Conservation (phyloP, 129 eudicot species). For the Cynara cardunculus region DNA sequence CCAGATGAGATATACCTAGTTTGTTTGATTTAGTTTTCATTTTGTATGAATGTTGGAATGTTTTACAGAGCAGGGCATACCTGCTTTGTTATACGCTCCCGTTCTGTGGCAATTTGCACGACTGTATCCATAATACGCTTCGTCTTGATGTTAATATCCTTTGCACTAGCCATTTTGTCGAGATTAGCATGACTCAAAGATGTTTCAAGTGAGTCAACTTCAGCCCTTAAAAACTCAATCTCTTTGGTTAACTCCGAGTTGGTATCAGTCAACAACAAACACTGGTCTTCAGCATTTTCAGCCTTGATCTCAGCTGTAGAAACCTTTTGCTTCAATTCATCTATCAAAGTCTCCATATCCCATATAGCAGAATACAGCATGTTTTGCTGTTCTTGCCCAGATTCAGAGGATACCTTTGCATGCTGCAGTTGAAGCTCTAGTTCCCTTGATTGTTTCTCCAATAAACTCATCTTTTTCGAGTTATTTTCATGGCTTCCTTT, state of each 20-base stretch:
- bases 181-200: conserved; percentile 50
- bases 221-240: conserved; percentile 44
- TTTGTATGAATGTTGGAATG: background rate
- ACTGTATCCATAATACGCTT: conserved; percentile 71
- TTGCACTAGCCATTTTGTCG: conserved; percentile 49
- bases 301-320: conserved; percentile 58
- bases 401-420: conserved; percentile 74
- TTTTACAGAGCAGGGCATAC: conserved; percentile 23
- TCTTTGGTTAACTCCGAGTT: conserved; percentile 66
- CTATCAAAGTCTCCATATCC: conserved; percentile 99
- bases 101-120: conserved; percentile 73
- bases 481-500: conserved; percentile 63
- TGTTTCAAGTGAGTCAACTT: conserved; percentile 48
- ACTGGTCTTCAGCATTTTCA: conserved; percentile 73
- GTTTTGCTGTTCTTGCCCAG: conserved; percentile 88
- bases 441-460: conserved; percentile 83
- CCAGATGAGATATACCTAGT: too few relatives aligned
- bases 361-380: conserved; percentile 90
- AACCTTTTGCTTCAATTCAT: conserved; percentile 86
- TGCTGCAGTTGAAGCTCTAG: conserved; percentile 63
- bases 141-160: conserved; percentile 59
- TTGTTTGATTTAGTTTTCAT: background rate
- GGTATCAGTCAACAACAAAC: conserved; percentile 53
- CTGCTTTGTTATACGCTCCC: conserved; percentile 79
- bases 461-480: conserved; percentile 58